Conservation (phyloP, 306 rosid genomes). For the Hylodesmum podocarpum region DNA sequence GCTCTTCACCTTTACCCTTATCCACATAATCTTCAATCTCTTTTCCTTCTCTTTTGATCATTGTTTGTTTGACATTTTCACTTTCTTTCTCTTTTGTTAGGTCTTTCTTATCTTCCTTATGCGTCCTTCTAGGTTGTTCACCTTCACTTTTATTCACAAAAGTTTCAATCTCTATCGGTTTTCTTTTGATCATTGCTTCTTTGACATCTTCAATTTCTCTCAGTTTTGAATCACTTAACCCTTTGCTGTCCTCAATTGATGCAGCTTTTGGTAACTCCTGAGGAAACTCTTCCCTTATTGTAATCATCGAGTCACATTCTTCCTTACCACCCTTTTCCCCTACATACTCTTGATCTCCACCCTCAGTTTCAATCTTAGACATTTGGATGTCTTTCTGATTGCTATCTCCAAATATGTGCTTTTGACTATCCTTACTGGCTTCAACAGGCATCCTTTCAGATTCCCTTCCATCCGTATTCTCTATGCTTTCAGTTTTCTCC, state of each 20-base stretch:
- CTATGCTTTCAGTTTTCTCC: conserved; percentile 9
- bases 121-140: not conserved
- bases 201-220: not conserved
- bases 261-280: conserved; percentile 1
- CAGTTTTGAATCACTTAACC: not conserved
- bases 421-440: not conserved
- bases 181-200: not conserved
- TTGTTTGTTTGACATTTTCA: not conserved
- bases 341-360: not conserved
- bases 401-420: not conserved
- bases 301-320: not conserved
- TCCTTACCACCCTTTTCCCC: conserved; percentile 1
- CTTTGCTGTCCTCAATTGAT: not conserved
- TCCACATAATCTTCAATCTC: not conserved
- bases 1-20: not conserved
- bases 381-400: not conserved
- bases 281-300: conserved; percentile 1
- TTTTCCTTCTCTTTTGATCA: not conserved
- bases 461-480: conserved; percentile 23
- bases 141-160: not conserved
- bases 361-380: not conserved
- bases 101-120: not conserved
- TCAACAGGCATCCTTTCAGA: not conserved
- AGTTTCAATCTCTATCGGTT: not conserved
- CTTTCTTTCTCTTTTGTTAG: not conserved